Percentiles rank a stretch among this genome's conserved stretches.
These are phyloP conservation scores for Atkinsonella texensis DNA, from an alignment of 2,329 filamentous ascomycete species.

Conservation along the genomic window DNA sequence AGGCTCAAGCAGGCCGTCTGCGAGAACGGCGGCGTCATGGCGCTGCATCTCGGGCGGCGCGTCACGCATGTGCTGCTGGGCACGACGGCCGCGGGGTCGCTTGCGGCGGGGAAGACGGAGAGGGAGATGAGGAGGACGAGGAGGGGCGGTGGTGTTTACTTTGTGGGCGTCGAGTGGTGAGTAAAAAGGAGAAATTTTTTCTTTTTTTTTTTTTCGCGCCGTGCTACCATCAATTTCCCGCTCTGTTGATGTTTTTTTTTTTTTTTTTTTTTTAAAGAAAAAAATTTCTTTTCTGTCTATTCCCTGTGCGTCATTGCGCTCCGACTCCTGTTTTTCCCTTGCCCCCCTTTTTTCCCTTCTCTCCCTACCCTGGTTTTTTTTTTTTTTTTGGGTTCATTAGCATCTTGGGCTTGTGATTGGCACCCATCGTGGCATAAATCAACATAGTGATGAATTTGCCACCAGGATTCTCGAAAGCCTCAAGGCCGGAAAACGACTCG, in stretches of 20 bases:
- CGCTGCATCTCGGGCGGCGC: slow-evolving; percentile 57
- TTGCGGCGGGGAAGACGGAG: slow-evolving; percentile 69
- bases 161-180: slow-evolving; percentile 71
- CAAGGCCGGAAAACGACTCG: slow-evolving; percentile 58
- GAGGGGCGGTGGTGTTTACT: slow-evolving; percentile 61
- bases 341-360: neutral
- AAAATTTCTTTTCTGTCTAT: slow-evolving; percentile 6
- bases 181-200: too few relatives aligned
- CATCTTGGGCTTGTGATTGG: too few relatives aligned
- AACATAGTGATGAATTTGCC: too few relatives aligned
- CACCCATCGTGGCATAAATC: too few relatives aligned
- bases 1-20: slow-evolving; percentile 68
- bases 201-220: too few relatives aligned
- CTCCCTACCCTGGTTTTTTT: neutral
- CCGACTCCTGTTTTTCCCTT: neutral
- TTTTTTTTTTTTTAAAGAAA: too few relatives aligned
- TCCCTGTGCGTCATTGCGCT: slow-evolving; percentile 2
- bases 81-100: slow-evolving; percentile 55
- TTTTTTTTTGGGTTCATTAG: too few relatives aligned
- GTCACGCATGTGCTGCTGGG: slow-evolving; percentile 85
- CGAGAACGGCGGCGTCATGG: slow-evolving; percentile 60
- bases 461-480: slow-evolving; percentile 72
- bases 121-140: slow-evolving; percentile 61
- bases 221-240: too few relatives aligned
- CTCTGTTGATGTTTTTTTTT: neutral